Conservation (phyloP, 2,329 filamentous ascomycete genomes). For the Rhexocercosporidium sp. region DNA sequence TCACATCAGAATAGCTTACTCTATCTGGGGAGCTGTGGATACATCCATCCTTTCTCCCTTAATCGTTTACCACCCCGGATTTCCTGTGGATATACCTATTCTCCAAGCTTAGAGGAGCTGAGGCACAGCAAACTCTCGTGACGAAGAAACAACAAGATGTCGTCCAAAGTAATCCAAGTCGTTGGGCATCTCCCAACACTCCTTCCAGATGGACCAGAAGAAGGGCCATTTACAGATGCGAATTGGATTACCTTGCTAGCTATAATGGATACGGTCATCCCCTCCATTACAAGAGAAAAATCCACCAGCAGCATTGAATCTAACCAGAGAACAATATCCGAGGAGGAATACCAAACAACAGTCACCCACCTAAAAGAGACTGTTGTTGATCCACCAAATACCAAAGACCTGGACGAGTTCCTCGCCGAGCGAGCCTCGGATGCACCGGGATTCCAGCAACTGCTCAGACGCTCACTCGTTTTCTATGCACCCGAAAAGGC, state of each 20-base stretch:
- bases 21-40: neutral
- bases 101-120: neutral
- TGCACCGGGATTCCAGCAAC: slow-evolving; percentile 57
- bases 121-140: neutral
- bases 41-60: neutral
- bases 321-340: slow-evolving; percentile 45
- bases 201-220: slow-evolving; percentile 36
- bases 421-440: slow-evolving; percentile 57
- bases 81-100: neutral
- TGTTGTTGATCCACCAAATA: slow-evolving; percentile 47
- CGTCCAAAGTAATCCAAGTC: neutral
- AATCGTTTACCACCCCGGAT: neutral
- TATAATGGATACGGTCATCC: slow-evolving; percentile 62
- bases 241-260: slow-evolving; percentile 62
- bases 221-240: slow-evolving; percentile 49
- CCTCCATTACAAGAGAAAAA: slow-evolving; percentile 58
- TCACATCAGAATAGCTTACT: neutral
- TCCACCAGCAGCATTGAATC: neutral
- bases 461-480: slow-evolving; percentile 51
- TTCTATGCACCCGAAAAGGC: slow-evolving; percentile 34
- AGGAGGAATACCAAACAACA: slow-evolving; percentile 54
- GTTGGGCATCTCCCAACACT: slow-evolving; percentile 8
- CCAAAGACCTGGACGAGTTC: slow-evolving; percentile 54
- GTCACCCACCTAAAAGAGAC: slow-evolving; percentile 48
- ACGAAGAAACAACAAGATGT: neutral